phyloP scores from a whole-genome alignment of 2,329 filamentous ascomycete genomes.

The Verticillium zaregamsianum region DNA sequence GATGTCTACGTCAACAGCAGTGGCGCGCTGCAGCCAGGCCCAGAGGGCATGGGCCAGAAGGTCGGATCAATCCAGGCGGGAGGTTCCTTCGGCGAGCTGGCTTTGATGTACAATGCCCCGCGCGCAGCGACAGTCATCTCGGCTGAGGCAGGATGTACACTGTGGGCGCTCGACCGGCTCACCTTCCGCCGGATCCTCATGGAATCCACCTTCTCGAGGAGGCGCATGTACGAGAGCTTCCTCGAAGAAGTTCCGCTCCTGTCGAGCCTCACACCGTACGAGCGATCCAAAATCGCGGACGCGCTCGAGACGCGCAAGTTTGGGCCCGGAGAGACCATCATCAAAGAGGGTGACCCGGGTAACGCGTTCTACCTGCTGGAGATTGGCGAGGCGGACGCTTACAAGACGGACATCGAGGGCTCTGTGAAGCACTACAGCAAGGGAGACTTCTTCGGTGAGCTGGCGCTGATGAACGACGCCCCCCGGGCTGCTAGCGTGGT shows the following conservation, averaged over 20 bases:
- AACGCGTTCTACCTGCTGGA: conserved; percentile 91
- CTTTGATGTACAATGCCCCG: conserved; percentile 97
- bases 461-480: conserved; percentile 88
- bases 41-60: conserved; percentile 76
- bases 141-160: conserved; percentile 68
- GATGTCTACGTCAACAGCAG: conserved; percentile 83
- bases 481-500: conserved; percentile 88
- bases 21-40: conserved; percentile 73
- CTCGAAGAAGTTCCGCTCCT: conserved; percentile 89
- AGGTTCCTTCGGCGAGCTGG: conserved; percentile 93
- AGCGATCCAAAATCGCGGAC: conserved; percentile 96
- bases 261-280: conserved; percentile 78
- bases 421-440: conserved; percentile 80
- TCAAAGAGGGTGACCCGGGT: conserved; percentile 85
- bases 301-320: conserved; percentile 90
- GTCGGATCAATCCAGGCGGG: conserved; percentile 81
- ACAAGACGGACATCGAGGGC: conserved; percentile 67
- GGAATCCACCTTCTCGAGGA: conserved; percentile 94
- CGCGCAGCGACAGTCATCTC: conserved; percentile 92
- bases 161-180: conserved; percentile 93
- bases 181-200: conserved; percentile 98
- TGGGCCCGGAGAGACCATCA: conserved; percentile 74
- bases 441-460: conserved; percentile 95
- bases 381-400: conserved; percentile 79
- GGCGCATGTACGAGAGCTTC: conserved; percentile 96